Conservation (phyloP, 148 eudicot species). For the Cornus florida region DNA sequence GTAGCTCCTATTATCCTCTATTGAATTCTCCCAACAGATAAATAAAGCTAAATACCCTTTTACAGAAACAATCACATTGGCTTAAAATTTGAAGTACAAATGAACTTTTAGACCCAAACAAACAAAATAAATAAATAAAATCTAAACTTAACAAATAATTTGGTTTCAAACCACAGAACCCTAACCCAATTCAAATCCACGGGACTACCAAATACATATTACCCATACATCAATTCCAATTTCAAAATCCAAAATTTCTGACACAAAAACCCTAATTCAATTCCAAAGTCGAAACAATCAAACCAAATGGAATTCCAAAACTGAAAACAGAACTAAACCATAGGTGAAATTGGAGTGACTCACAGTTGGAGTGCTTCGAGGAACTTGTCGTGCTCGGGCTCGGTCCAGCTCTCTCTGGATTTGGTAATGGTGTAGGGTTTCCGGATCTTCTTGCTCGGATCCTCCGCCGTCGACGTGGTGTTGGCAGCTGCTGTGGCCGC, state of each 20-base stretch:
- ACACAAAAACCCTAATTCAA: slow-evolving; percentile 14
- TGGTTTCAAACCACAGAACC: neutral
- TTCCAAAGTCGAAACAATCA: neutral
- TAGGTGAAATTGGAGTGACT: slow-evolving; percentile 18
- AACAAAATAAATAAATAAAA: neutral
- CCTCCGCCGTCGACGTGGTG: slow-evolving; percentile 37
- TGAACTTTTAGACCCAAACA: neutral
- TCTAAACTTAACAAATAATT: neutral
- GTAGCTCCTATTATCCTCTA: neutral
- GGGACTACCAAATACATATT: neutral
- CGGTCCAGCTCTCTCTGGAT: slow-evolving; percentile 97
- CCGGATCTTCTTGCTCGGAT: slow-evolving; percentile 60
- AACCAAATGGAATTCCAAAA: neutral
- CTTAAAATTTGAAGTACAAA: neutral
- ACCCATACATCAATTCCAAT: neutral
- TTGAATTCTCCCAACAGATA: neutral
- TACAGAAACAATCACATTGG: neutral
- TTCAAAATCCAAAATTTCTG: neutral
- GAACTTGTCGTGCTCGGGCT: slow-evolving; percentile 97
- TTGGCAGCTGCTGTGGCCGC: slow-evolving; percentile 22
- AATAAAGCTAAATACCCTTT: neutral
- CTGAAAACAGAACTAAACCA: neutral
- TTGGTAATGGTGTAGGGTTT: slow-evolving; percentile 93
- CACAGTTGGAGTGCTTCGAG: slow-evolving; percentile 99
- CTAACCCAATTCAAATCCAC: neutral